phyloP scores from a whole-genome alignment of 176 grass and related monocot genomes.

The Avena eriantha region DNA sequence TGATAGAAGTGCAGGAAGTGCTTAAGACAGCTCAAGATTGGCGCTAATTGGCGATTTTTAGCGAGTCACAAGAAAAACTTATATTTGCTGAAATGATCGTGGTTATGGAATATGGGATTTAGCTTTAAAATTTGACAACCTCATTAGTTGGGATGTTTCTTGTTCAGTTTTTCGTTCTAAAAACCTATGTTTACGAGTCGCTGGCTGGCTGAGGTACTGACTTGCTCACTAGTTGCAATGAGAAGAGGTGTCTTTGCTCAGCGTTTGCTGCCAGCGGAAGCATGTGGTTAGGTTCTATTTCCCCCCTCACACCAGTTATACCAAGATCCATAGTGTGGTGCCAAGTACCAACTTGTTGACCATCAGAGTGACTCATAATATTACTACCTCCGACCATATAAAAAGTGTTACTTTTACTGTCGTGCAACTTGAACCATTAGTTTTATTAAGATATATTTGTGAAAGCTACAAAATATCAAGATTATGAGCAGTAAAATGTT shows the following conservation, averaged over 20 bases:
- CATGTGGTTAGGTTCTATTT: slow-evolving; percentile 1
- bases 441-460: neutral
- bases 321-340: neutral
- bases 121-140: slow-evolving; percentile 1
- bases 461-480: neutral
- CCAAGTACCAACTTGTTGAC: slow-evolving; percentile 2
- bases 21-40: slow-evolving; percentile 10
- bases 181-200: neutral
- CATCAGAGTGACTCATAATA: neutral
- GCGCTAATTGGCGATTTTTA: neutral
- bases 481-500: neutral
- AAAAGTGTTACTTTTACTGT: slow-evolving; percentile 19
- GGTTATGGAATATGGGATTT: neutral
- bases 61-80: neutral
- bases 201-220: neutral
- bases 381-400: neutral
- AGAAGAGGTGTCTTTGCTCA: neutral
- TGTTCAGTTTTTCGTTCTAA: neutral
- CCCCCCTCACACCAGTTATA: neutral
- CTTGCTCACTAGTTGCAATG: neutral
- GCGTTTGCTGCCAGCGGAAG: neutral
- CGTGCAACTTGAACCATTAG: neutral
- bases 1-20: slow-evolving; percentile 2
- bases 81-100: neutral
- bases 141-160: slow-evolving; percentile 25